Percentiles rank a stretch among this genome's conserved stretches.
Conservation (phyloP, 257 asterid genomes). For the Lavandula angustifolia region DNA sequence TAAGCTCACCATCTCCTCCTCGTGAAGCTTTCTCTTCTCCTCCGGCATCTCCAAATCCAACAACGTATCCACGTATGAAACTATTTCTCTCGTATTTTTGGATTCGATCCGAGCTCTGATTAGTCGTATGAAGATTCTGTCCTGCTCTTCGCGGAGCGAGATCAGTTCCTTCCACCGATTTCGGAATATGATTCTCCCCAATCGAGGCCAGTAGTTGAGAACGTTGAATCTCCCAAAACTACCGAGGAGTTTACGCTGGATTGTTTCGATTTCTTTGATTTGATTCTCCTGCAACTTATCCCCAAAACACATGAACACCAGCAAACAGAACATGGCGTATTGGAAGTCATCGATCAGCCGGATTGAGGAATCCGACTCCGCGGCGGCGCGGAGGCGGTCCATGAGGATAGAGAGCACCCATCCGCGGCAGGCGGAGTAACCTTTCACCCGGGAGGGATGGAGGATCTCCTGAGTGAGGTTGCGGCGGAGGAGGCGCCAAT, state of each 20-base stretch:
- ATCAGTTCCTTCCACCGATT: conserved; percentile 48
- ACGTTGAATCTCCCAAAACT: conserved; percentile 36
- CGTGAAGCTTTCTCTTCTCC: conserved; percentile 48
- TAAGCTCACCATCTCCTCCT: conserved; percentile 50
- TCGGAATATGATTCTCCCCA: conserved; percentile 49
- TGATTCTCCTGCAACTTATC: conserved; percentile 50
- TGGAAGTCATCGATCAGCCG: conserved; percentile 53
- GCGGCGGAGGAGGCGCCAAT: conserved; percentile 57
- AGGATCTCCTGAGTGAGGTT: conserved; percentile 52
- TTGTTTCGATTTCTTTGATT: conserved; percentile 48
- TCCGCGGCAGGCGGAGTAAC: conserved; percentile 44
- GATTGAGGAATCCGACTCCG: conserved; percentile 31
- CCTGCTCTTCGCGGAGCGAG: conserved; percentile 46
- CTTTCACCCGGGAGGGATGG: conserved; percentile 40
- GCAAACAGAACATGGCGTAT: conserved; percentile 60
- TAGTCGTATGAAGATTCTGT: conserved; percentile 45
- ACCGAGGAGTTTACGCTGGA: conserved; percentile 36
- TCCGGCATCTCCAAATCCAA: conserved; percentile 50
- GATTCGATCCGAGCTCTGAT: conserved; percentile 45
- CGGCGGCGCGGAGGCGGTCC: conserved; percentile 27
- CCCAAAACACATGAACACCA: conserved; percentile 66
- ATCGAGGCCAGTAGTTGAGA: conserved; percentile 49
- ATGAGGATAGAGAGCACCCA: conserved; percentile 40
- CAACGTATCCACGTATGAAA: conserved; percentile 63
- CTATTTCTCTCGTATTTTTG: conserved; percentile 21